phyloP scores from a whole-genome alignment of 345 rosid species.

The Pelargonium nanum region DNA sequence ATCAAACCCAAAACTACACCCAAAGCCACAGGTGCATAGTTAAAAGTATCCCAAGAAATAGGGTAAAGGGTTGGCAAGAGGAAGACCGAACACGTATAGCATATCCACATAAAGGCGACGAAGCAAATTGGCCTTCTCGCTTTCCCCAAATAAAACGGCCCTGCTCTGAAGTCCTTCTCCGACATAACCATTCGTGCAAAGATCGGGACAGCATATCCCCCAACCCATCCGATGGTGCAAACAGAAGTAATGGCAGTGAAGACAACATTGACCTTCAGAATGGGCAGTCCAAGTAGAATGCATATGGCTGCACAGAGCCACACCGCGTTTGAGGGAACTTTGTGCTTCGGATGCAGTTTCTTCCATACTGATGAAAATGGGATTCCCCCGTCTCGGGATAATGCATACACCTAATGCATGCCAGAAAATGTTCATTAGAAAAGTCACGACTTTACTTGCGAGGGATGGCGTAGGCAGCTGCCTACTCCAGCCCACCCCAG shows the following conservation, averaged over 20 bases:
- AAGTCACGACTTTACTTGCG: no score
- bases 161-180: constrained; percentile 47
- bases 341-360: constrained; percentile 44
- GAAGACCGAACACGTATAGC: constrained; percentile 49
- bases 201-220: constrained; percentile 50
- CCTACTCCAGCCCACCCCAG: no score
- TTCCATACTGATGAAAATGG: constrained; percentile 48
- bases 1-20: constrained; percentile 29
- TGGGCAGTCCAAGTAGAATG: constrained; percentile 46
- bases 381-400: constrained; percentile 48
- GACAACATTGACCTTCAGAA: constrained; percentile 39
- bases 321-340: constrained; percentile 55
- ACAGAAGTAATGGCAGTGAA: constrained; percentile 55
- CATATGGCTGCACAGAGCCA: constrained; percentile 53
- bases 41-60: constrained; percentile 37
- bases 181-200: constrained; percentile 51
- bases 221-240: constrained; percentile 62
- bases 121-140: constrained; percentile 45
- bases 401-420: constrained; percentile 35
- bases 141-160: constrained; percentile 49
- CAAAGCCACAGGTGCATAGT: constrained; percentile 49
- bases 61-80: constrained; percentile 50
- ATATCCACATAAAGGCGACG: constrained; percentile 51
- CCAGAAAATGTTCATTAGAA: no score
- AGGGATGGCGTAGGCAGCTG: no score